A percentile compares a stretch with the other conserved stretches of the same genome.
These are phyloP conservation scores for Dothideomycetidae sp. DNA, from an alignment of 2,329 filamentous ascomycete species.

Conservation along the genomic window DNA sequence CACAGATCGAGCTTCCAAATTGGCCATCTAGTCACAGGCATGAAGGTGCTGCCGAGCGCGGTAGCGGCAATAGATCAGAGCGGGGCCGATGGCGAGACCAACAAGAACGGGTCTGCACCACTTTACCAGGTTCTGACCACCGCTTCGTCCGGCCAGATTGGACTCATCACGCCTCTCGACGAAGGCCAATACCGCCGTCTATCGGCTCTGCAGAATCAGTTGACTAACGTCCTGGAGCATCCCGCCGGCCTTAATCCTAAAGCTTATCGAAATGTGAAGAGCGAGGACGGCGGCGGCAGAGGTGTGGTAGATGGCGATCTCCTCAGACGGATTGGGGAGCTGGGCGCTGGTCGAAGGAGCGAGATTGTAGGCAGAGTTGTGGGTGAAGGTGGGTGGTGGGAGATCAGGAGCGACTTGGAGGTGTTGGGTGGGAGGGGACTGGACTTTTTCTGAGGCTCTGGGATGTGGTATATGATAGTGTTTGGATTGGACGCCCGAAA, in stretches of 20 bases:
- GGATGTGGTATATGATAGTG: too few species aligned
- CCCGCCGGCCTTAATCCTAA: conserved; percentile 71
- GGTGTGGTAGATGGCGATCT: conserved; percentile 68
- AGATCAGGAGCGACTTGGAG: conserved; percentile 56
- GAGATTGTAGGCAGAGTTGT: conserved; percentile 67
- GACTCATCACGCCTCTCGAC: conserved; percentile 60
- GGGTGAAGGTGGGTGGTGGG: conserved; percentile 41
- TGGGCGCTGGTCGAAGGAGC: conserved; percentile 53
- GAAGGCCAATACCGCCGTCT: conserved; percentile 76
- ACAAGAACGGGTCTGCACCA: conserved; percentile 12
- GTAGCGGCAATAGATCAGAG: conserved; percentile 27
- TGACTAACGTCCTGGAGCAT: conserved; percentile 62
- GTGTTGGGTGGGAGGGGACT: conserved; percentile 50
- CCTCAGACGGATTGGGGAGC: conserved; percentile 58
- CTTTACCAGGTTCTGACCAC: conserved; percentile 50
- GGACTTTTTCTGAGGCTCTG: conserved; percentile 39
- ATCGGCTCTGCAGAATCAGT: conserved; percentile 63
- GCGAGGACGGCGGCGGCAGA: conserved; percentile 37
- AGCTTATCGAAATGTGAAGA: conserved; percentile 50
- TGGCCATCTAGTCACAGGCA: conserved; percentile 61
- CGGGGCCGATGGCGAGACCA: conserved; percentile 8
- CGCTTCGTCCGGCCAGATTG: conserved; percentile 61
- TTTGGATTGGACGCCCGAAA: too few species aligned
- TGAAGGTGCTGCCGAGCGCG: conserved; percentile 61
- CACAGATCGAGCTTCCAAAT: conserved; percentile 80